Conservation (phyloP, 176 grass and related monocot species). For the Typha latifolia region DNA sequence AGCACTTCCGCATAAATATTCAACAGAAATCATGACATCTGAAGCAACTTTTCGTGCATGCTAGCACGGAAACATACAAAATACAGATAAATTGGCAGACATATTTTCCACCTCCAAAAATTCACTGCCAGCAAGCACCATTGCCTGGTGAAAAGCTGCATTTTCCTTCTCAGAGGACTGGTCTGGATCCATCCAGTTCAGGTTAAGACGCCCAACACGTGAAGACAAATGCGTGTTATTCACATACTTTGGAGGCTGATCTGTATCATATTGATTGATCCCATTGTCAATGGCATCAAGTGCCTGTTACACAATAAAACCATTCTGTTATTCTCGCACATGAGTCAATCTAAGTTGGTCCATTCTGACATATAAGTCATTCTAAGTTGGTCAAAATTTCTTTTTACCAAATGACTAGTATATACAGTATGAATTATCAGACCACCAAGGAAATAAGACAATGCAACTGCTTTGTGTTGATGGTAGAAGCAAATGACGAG, state of each 20-base stretch:
- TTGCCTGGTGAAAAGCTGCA: constrained; percentile 75
- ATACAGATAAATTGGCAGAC: background rate
- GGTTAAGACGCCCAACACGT: constrained; percentile 68
- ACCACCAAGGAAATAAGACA: background rate
- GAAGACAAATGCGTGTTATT: constrained; percentile 93
- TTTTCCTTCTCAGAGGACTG: constrained; percentile 94
- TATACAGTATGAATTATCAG: background rate
- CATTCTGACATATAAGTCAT: too few relatives aligned
- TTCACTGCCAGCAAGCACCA: constrained; percentile 75
- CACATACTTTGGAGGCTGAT: constrained; percentile 82
- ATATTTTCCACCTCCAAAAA: constrained; percentile 57
- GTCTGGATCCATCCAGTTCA: constrained; percentile 84
- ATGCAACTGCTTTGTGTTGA: background rate
- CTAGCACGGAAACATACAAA: background rate
- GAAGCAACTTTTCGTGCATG: background rate
- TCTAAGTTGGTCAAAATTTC: background rate
- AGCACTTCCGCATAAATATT: background rate
- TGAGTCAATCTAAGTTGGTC: too few relatives aligned
- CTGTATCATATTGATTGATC: constrained; percentile 90
- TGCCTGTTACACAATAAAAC: constrained; percentile 38
- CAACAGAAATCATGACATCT: background rate
- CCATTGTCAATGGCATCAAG: constrained; percentile 98
- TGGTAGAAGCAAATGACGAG: background rate
- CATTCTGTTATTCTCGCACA: background rate
- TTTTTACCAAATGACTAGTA: background rate